Evolutionary conservation across 805 yeast species (phyloP), one percentile per base, ranked within the genome.

Genomic region (Candida glaebosa): DNA sequence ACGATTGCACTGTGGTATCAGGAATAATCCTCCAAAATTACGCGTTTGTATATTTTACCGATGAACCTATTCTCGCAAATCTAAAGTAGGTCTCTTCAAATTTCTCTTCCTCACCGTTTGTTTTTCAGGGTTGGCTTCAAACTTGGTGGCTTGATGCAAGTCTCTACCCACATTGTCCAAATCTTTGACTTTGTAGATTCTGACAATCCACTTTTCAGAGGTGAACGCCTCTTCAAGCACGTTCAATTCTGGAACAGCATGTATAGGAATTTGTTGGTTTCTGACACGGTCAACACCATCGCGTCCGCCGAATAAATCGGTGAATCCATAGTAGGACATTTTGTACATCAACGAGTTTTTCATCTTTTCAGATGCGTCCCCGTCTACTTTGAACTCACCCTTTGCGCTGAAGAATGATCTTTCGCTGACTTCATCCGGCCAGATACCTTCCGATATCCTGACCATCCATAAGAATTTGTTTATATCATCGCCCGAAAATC

Each of bases 391-490:
- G 63, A 88, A 93, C 63, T 89, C 96, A 47, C 98, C 97, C 41
- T 79, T 67, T 4, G 79, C 78, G 17, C 90, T 85, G 75, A 90
- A 93, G 67, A 70, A 93, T 50, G 81, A 77, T 48, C 93, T 73
- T 68, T 93, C 99, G 51, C 73, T 76, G 44, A 93, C 82, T 59
- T 93, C 98, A n/a, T 93, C 97, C 1, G 99, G 99, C 99, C 99
- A 93, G 45, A 93, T 87, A 41, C 99, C 99, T 66, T 93, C 96
- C n/a, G 96, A 79, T 51, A 93, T 93, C 63, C 99, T 80, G 20
- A 93, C 89, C 99, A 93, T 93, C 99, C 99, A 95, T 58, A 93
- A 66, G 68, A 89, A 93, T 67, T 93, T 93, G 73, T 93, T 93
- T 55, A 93, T 71, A 66, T 95, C 99, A 65, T 93, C 99, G 45